phyloP scores from a whole-genome alignment of 768 basidiomycete genomes.

The Leucocoprinus leucothites region DNA sequence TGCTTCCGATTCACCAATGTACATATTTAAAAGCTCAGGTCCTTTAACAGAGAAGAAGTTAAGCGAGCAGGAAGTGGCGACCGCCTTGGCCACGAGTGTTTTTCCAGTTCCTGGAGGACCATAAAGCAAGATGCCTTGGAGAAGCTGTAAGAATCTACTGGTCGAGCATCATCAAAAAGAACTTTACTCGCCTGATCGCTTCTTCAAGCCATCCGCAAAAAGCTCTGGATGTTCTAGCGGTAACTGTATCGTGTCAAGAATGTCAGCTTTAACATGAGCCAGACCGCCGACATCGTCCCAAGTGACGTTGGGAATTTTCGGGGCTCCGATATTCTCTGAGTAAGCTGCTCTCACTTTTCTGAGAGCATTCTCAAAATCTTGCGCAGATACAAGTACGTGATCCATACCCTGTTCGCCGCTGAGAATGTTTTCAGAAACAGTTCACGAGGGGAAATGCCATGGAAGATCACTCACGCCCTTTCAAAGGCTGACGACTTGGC shows the following conservation, averaged over 20 bases:
- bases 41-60: conserved; percentile 99
- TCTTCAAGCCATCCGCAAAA: conserved; percentile 89
- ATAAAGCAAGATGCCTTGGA: conserved; percentile 80
- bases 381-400: conserved; percentile 43
- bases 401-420: conserved; percentile 26
- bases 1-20: conserved; percentile 97
- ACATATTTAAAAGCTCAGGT: conserved; percentile 96
- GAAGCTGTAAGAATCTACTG: not conserved
- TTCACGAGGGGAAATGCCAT: conserved; percentile 3
- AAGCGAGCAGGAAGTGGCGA: conserved; percentile 90
- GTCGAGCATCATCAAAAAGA: not conserved
- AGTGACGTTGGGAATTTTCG: conserved; percentile 89
- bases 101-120: conserved; percentile 97
- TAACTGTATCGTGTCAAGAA: conserved; percentile 92
- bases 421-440: not conserved
- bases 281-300: conserved; percentile 99
- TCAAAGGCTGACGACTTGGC: conserved; percentile 54
- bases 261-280: conserved; percentile 82
- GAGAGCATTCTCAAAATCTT: conserved; percentile 74
- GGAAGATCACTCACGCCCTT: conserved; percentile 39
- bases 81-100: conserved; percentile 92
- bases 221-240: conserved; percentile 89
- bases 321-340: conserved; percentile 93
- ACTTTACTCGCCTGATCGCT: conserved; percentile 73
- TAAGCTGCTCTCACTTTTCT: conserved; percentile 71